Evolutionary conservation across 75 land plant genomes (phyloP), one percentile per base, ranked within the genome.

Genomic region (Cryptomeria japonica): DNA sequence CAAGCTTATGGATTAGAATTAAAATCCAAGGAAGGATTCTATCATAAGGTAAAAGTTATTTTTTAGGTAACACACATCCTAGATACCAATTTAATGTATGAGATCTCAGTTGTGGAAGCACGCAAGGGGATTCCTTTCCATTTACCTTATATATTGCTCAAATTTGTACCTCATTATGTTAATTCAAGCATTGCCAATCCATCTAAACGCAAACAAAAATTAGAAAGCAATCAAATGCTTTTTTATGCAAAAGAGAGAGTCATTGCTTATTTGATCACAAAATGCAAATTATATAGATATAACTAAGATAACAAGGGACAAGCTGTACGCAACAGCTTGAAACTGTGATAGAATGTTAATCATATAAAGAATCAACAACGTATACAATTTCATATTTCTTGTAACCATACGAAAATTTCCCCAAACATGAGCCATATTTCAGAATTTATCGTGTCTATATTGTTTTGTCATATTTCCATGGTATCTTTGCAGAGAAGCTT

Each of bases 1-100:
- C n/a, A 80, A 80, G 39, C 32, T 84, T 83, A 28, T 70, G 75
- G 51, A 42, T 75, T 13, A 39, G 56, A 89, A 41, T 14, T 37
- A 39, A 37, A 86, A 22, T 8, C 47, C 37, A 53, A 41, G 15
- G 34, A 72, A 72, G 12, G 77, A 73, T 11, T 73, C 14, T 73
- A 13, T 12, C 28, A 32, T 34, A 10, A 73, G 34, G 77, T 64
- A 64, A 22, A 64, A 64, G 28, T 64, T 64, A 64, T 22, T 64
- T 51, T 64, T 25, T 64, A 25, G 70, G 28, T 22, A 22, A 64
- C 7, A 18, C n/a, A 5, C 28, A 5, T 25, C n/a, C 70, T 8
- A 64, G 70, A 64, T 25, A 22, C 28, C 7, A 22, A 64, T 64
- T 64, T 8, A 64, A 64, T 22, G 1, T 64, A 64, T 64, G 70